Evolutionary conservation across 768 basidiomycete genomes (phyloP), one percentile per base, ranked within the genome.

Genomic region (Guyanaporus albipodus): DNA sequence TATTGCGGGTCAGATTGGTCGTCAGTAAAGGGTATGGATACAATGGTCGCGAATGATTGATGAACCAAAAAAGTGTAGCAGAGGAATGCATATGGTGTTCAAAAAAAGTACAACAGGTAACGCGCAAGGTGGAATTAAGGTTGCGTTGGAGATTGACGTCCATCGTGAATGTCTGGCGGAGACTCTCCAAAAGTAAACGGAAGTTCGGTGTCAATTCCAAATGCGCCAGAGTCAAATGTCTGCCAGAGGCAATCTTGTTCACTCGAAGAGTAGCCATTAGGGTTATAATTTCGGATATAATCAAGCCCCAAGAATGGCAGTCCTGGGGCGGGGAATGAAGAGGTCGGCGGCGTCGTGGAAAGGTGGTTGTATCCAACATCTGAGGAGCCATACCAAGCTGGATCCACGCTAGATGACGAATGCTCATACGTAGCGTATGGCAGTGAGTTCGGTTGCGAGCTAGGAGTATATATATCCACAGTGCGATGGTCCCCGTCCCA

Each of bases 231-330:
- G 62, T 90, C 89, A 58, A 88, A 85, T 58, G 77, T 78, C 53
- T 75, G 73, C 70, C 77, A 78, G 39, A 77, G 58, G 23, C 63
- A 61, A 39, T 76, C 75, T 54, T 70, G 69, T 33, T 74, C 73
- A 31, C 45, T 48, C 33, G 52, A 44, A 15, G 68, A 54, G 51
- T 64, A 67, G 33, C 68, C 63, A 5, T 76, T 75, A 41, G 80
- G 75, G 54, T 73, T 74, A 61, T 85, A 90, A 58, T 88, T 90
- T 56, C 85, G 80, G 58, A 92, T 83, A 57, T 79, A 92, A 56
- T 92, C 90, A 26, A 91, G 73, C 9, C 88, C 90, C 24, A 80
- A 76, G 72, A 91, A 92, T 1, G 88, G 90, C n/a, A 91, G 71
- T 31, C 87, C 87, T 19, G 82, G 73, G 8, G 80, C 79, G 52